Evolutionary conservation across 1,139 yeast species (phyloP).

Genomic region (Yamadazyma sp.): DNA sequence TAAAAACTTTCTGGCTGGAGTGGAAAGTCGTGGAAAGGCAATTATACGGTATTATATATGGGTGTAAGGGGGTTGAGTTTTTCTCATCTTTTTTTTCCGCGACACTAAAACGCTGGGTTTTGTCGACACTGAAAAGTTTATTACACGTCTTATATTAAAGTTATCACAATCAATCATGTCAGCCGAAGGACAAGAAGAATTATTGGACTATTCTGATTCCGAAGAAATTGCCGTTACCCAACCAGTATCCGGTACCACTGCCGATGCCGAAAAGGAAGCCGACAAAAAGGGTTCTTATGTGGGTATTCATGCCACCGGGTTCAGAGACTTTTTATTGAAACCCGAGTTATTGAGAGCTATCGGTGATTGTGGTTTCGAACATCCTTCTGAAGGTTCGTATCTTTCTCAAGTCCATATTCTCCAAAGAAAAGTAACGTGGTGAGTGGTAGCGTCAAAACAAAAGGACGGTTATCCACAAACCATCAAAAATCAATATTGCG

Average conservation of each 20-base stretch:
- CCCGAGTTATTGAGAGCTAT: conserved; percentile 97
- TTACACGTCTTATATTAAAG: conserved; percentile 1
- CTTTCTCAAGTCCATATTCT: background rate
- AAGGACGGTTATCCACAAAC: no score
- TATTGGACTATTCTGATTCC: conserved; percentile 96
- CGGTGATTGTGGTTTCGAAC: conserved; percentile 99
- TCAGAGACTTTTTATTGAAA: conserved; percentile 94
- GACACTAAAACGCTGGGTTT: background rate
- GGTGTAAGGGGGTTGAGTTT: conserved; percentile 1
- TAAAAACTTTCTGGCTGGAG: background rate
- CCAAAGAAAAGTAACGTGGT: conserved; percentile 3
- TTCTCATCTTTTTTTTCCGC: background rate
- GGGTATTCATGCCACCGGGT: conserved; percentile 97
- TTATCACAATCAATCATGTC: conserved; percentile 44
- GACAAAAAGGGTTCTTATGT: conserved; percentile 97
- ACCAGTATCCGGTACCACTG: conserved; percentile 51
- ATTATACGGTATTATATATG: background rate
- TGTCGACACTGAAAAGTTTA: conserved; percentile 5
- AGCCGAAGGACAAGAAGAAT: conserved; percentile 98
- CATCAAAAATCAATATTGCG: no score
- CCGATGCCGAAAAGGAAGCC: conserved; percentile 46
- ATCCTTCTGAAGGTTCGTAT: conserved; percentile 96
- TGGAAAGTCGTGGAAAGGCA: background rate
- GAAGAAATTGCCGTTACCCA: conserved; percentile 88
- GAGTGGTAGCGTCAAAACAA: background rate